These are phyloP conservation scores for Drechslerella dactyloides DNA, from an alignment of 2,329 filamentous ascomycete genomes.

Conservation along the genomic window DNA sequence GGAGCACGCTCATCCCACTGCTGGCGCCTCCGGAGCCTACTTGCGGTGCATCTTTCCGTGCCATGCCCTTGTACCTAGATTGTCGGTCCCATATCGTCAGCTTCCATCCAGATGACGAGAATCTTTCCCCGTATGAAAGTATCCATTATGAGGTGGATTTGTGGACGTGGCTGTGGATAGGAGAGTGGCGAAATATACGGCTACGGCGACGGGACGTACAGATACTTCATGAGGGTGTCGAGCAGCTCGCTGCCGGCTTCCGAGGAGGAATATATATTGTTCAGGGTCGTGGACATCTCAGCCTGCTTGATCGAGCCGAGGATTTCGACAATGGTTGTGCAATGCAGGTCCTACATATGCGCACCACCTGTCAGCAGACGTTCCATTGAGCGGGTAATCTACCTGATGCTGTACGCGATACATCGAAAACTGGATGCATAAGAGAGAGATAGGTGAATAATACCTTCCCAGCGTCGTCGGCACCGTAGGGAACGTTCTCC, in stretches of 20 bases:
- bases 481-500: conserved; percentile 54
- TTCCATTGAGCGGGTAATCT: conserved; percentile 15
- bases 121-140: too few species aligned
- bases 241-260: conserved; percentile 78
- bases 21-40: conserved; percentile 66
- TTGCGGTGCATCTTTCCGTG: conserved; percentile 43
- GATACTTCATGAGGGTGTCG: conserved; percentile 96
- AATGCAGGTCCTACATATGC: conserved; percentile 73
- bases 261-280: conserved; percentile 76
- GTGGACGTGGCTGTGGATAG: neutral
- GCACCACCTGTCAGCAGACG: conserved; percentile 49
- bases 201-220: conserved; percentile 66
- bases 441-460: neutral
- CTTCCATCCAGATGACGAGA: too few species aligned
- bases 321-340: conserved; percentile 88
- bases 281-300: conserved; percentile 89
- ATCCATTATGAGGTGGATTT: too few species aligned
- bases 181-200: neutral
- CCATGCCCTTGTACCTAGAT: conserved; percentile 45
- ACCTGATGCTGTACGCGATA: neutral
- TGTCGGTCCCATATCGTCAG: too few species aligned
- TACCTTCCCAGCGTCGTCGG: conserved; percentile 54
- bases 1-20: conserved; percentile 90
- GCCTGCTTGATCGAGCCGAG: conserved; percentile 94
- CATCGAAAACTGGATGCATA: neutral